Evolutionary conservation across 176 grass and related monocot genomes (phyloP), one percentile per base, ranked within the genome.

Genomic region (Aegilops sharonensis): DNA sequence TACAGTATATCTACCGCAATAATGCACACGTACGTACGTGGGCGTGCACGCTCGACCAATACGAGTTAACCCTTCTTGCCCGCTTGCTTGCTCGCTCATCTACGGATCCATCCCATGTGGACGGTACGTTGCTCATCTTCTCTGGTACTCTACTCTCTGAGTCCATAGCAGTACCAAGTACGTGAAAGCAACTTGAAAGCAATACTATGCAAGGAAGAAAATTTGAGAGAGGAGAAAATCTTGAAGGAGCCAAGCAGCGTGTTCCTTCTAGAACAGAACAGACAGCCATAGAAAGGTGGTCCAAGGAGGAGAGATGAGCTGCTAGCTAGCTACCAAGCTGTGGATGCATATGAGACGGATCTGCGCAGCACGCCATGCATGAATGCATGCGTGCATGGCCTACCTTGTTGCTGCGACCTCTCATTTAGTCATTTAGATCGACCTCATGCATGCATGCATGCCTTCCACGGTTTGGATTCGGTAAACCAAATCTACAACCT

Each of bases 211-310:
- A 64, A 65, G 5, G 20, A 31, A 82, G 34, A 47, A 47, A 47
- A 43, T 20, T 6, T 50, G 52, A 57, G 18, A 57, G 14, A 52
- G 20, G 27, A 42, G 45, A 23, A 54, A 43, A 67, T 30, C 52
- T 62, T 63, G 63, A 72, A 48, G 69, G 30, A 69, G 56, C 36
- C 20, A 54, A 74, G 43, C 43, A 62, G 62, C 20, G 10, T 12
- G 11, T 12, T 18, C 18, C 80, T 87, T 91, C 85, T 80, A 80
- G 52, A 87, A 91, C 37, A 84, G 81, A 87, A 80, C 89, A 87
- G 45, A 75, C 89, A 91, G 39, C 39, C 2, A 18, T 7, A 8
- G 17, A 9, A 18, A 65, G 85, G 75, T 87, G 80, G 80, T 84
- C 89, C 89, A 91, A 15, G 72, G 18, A 59, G 54, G 54, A 59